Conservation (phyloP, 495 filamentous ascomycete genomes). For the Choiromyces venosus region DNA sequence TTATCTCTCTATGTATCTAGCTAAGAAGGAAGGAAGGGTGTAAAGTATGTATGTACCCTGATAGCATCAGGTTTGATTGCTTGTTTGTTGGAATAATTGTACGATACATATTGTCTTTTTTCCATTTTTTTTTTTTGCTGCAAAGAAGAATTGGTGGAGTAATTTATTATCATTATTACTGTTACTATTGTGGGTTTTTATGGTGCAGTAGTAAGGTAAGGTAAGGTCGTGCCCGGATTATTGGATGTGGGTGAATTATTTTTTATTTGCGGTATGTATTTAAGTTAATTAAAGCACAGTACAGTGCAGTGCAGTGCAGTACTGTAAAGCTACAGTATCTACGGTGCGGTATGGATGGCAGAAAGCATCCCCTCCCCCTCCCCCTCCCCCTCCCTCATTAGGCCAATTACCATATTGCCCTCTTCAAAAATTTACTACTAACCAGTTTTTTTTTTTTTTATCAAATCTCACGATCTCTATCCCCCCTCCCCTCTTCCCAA, state of each 20-base stretch:
- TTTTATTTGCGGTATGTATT: background rate
- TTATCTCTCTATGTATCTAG: too few species aligned
- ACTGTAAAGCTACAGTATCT: too few species aligned
- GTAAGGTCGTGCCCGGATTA: background rate
- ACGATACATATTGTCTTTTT: constrained; percentile 13
- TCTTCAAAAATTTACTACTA: background rate
- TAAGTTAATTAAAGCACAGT: background rate
- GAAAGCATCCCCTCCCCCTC: background rate
- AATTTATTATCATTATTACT: background rate
- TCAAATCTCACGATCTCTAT: background rate
- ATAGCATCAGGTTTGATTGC: background rate
- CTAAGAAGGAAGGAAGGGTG: too few species aligned
- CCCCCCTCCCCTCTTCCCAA: too few species aligned
- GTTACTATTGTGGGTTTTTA: background rate
- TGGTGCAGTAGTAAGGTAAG: background rate
- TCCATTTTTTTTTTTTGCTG: constrained; percentile 14
- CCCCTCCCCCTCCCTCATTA: too few species aligned
- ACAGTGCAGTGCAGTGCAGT: too few species aligned
- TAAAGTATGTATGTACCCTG: background rate
- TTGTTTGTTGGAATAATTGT: background rate
- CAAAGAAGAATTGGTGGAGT: background rate
- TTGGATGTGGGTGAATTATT: background rate
- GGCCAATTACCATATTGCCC: too few species aligned
- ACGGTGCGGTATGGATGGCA: too few species aligned
- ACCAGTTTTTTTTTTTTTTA: too few species aligned